Evolutionary conservation across 768 basidiomycete species (phyloP).

Genomic region (Favolaschia claudopus): DNA sequence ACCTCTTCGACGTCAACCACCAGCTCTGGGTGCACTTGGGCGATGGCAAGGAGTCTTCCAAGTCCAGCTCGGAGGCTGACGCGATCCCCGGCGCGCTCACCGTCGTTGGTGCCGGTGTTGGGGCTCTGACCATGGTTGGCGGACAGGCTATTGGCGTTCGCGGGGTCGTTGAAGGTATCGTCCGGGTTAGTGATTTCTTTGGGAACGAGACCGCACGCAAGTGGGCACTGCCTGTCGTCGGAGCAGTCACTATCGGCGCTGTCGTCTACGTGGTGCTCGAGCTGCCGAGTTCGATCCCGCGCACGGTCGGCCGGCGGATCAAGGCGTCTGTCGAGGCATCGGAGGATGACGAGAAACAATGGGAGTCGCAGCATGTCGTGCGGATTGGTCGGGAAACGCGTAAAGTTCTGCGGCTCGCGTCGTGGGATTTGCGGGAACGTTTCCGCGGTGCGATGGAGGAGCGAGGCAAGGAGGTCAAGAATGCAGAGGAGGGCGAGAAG

Average conservation of each 20-base stretch:
- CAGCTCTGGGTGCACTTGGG: conserved; percentile 78
- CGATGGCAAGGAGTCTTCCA: conserved; percentile 44
- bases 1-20: conserved; percentile 87
- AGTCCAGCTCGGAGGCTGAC: conserved; percentile 38
- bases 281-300: conserved; percentile 87
- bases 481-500: conserved; percentile 78
- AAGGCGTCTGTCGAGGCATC: conserved; percentile 65
- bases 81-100: conserved; percentile 69
- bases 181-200: conserved; percentile 79
- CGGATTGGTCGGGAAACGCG: conserved; percentile 86
- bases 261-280: conserved; percentile 86
- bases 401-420: conserved; percentile 89
- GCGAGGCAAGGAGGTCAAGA: conserved; percentile 75
- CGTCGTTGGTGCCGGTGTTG: conserved; percentile 78
- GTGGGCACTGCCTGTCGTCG: conserved; percentile 89
- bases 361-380: conserved; percentile 70
- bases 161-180: conserved; percentile 77
- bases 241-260: conserved; percentile 75
- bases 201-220: conserved; percentile 81
- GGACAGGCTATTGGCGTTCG: conserved; percentile 82
- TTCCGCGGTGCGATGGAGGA: conserved; percentile 86
- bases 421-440: conserved; percentile 88
- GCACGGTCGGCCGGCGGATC: conserved; percentile 88
- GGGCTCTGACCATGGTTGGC: conserved; percentile 90
- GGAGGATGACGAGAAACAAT: conserved; percentile 60